These are phyloP conservation scores for Naganishia liquefaciens DNA, from an alignment of 1,284 basidiomycete genomes.

Conservation along the genomic window DNA sequence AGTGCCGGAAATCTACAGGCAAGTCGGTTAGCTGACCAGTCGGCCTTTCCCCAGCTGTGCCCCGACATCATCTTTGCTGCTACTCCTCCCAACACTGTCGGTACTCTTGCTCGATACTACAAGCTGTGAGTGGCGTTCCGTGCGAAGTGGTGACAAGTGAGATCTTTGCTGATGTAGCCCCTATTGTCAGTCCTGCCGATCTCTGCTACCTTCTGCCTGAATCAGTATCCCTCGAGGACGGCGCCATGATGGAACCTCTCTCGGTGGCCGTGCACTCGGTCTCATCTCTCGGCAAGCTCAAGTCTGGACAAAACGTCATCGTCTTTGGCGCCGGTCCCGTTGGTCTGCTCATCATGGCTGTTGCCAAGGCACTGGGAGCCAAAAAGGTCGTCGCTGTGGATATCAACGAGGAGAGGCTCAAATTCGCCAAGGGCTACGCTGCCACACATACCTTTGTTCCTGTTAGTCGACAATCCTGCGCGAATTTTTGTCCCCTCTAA, in stretches of 20 bases:
- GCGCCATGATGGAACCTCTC: slow-evolving; percentile 81
- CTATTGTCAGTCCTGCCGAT: slow-evolving; percentile 43
- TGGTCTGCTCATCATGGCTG: slow-evolving; percentile 87
- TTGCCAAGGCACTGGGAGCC: slow-evolving; percentile 84
- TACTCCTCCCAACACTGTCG: slow-evolving; percentile 79
- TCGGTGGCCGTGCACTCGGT: slow-evolving; percentile 89
- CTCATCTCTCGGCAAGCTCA: slow-evolving; percentile 71
- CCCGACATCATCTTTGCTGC: slow-evolving; percentile 79
- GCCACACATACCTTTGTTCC: slow-evolving; percentile 81
- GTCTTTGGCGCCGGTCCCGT: slow-evolving; percentile 90
- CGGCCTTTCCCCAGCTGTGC: slow-evolving; percentile 60
- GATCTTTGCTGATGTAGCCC: too few species aligned
- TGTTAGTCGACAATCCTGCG: slow-evolving; percentile 35
- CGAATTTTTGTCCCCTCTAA: slow-evolving; percentile 21
- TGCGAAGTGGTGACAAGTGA: too few species aligned
- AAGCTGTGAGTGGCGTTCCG: slow-evolving; percentile 45
- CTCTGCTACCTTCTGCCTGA: slow-evolving; percentile 51
- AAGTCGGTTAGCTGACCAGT: slow-evolving; percentile 40
- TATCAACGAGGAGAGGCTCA: slow-evolving; percentile 75
- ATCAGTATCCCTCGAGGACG: slow-evolving; percentile 55
- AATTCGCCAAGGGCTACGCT: slow-evolving; percentile 84
- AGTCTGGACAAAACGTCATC: slow-evolving; percentile 69
- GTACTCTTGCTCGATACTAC: slow-evolving; percentile 81
- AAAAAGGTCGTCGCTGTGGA: slow-evolving; percentile 76
- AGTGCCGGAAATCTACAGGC: slow-evolving; percentile 33